Evolutionary conservation across 331 rosid species (phyloP), one percentile per base, ranked within the genome.

Genomic region (Malus hybrid): DNA sequence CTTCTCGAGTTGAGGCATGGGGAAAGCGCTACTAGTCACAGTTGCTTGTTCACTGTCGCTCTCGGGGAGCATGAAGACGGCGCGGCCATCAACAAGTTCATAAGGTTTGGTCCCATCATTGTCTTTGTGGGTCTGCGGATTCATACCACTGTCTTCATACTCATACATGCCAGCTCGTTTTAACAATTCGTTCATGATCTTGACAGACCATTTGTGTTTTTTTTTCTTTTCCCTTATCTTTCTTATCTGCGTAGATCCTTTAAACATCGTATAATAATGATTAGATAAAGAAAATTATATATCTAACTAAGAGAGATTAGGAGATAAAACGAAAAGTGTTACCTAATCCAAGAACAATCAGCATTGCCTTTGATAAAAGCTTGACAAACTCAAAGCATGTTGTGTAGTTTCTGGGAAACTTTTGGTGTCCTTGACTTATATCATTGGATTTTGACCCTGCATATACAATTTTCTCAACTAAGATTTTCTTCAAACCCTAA

Each of bases 281-380:
- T 48, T 5, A 34, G 9, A 34, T 34, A 34, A 34, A 34, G 39
- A 34, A 34, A 34, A 34, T 34, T 34, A 34, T 34, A 0, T 6
- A 34, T 33, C 9, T 34, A 34, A 34, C 2, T 34, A 34, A 34
- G 39, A 6, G 39, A 6, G 39, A 34, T 34, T 34, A 34, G 39
- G 39, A 34, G 39, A 34, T 34, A 34, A 34, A 34, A 34, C 0
- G 39, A 6, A 34, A 34, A 34, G 39, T 34, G 39, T 34, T 82
- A 88, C 92, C 89, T 52, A 29, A 28, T 62, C 90, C 88, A 28
- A 88, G 50, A 74, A 82, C 20, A 29, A 82, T 24, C 71, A 73
- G 12, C 64, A 80, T 10, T 11, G 13, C 55, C 66, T 46, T 12
- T 70, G 48, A 76, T 60, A 72, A 7, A 10, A 80, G 33, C 73